Evolutionary conservation across 371 early-diverging fungal genomes (phyloP).

Genomic region (Entomophthora muscae): DNA sequence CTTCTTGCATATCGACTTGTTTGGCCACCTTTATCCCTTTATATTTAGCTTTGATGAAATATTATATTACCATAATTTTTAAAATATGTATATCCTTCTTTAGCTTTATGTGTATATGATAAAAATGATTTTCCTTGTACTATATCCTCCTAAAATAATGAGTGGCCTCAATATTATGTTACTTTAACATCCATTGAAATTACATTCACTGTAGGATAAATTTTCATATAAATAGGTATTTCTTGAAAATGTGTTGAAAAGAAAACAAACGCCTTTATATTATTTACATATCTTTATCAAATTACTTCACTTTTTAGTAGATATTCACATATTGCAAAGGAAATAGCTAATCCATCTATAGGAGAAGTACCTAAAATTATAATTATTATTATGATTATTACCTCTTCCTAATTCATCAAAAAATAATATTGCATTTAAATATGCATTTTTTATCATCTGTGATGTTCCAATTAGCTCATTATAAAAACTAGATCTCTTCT

Average conservation of each 20-base stretch:
- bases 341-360: conserved; percentile 58
- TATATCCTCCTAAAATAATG: background rate
- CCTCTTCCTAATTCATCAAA: conserved; percentile 97
- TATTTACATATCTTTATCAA: background rate
- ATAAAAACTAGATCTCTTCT: background rate
- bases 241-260: conserved; percentile 56
- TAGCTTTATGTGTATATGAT: background rate
- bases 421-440: conserved; percentile 52
- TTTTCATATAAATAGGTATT: conserved; percentile 23
- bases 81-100: conserved; percentile 5
- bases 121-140: background rate
- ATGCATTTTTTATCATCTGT: conserved; percentile 57
- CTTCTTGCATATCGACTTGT: background rate
- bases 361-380: conserved; percentile 47
- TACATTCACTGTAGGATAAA: conserved; percentile 44
- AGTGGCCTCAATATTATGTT: background rate
- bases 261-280: conserved; percentile 32
- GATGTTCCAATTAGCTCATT: conserved; percentile 49
- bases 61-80: conserved; percentile 5
- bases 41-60: background rate
- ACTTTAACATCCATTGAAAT: conserved; percentile 25
- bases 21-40: conserved; percentile 5
- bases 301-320: conserved; percentile 31
- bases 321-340: conserved; percentile 61
- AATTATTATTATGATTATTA: conserved; percentile 14